These are phyloP conservation scores for Lolium perenne DNA, from an alignment of 176 grass and related monocot genomes.

Conservation along the genomic window DNA sequence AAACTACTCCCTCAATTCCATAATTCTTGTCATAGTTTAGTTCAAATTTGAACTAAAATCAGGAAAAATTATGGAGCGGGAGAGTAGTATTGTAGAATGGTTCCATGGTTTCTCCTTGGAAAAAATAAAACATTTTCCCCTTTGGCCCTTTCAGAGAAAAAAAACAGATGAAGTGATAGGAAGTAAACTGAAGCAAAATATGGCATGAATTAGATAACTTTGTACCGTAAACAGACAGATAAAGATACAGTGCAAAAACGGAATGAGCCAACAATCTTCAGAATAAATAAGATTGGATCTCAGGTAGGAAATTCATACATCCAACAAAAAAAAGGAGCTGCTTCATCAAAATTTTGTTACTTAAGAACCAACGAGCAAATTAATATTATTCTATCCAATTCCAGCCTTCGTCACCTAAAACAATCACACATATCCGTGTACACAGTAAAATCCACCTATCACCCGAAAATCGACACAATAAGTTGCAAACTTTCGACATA, in stretches of 20 bases:
- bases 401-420: constrained; percentile 32
- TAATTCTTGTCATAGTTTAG: too few relatives aligned
- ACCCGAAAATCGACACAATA: constrained; percentile 17
- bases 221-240: neutral
- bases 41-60: too few relatives aligned
- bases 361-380: constrained; percentile 42
- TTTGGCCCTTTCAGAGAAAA: neutral
- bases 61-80: too few relatives aligned
- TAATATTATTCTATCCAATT: constrained; percentile 24
- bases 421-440: constrained; percentile 38
- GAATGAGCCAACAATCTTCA: constrained; percentile 22
- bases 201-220: neutral
- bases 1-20: neutral
- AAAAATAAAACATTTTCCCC: neutral
- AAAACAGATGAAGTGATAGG: neutral
- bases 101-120: constrained; percentile 22
- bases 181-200: constrained; percentile 7
- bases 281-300: neutral
- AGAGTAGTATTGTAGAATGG: neutral
- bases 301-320: constrained; percentile 26
- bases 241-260: neutral
- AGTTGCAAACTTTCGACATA: constrained; percentile 41
- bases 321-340: constrained; percentile 12
- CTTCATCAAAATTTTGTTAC: constrained; percentile 4
- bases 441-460: constrained; percentile 26